Percentiles rank a stretch among this genome's conserved stretches.
Evolutionary conservation across 192 early-diverging fungal species (phyloP).

Genomic region (Backusella westeae): DNA sequence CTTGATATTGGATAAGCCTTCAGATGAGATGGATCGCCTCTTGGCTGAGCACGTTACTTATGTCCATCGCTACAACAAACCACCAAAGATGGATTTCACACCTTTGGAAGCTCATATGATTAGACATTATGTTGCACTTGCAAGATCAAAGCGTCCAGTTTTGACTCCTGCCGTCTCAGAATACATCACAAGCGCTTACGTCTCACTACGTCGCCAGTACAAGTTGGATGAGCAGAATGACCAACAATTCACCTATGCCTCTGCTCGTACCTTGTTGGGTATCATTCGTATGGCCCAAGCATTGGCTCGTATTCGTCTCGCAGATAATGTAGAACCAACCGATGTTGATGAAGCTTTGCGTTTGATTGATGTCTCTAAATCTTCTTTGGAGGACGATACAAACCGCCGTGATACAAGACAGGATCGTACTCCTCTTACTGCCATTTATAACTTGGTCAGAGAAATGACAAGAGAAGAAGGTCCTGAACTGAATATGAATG

Average conservation of each 20-base stretch:
- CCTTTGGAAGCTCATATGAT: conserved; percentile 76
- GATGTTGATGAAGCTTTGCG: conserved; percentile 93
- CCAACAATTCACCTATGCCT: conserved; percentile 76
- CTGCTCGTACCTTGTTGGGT: conserved; percentile 79
- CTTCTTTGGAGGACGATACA: conserved; percentile 66
- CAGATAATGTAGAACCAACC: conserved; percentile 62
- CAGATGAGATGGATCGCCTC: conserved; percentile 80
- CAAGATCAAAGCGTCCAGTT: conserved; percentile 68
- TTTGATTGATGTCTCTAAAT: conserved; percentile 90
- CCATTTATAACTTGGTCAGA: conserved; percentile 79
- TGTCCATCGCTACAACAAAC: conserved; percentile 85
- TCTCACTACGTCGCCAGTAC: conserved; percentile 73
- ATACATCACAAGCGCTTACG: conserved; percentile 89
- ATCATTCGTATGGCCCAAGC: conserved; percentile 96
- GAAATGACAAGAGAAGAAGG: conserved; percentile 65
- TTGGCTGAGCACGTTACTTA: conserved; percentile 94
- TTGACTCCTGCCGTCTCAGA: conserved; percentile 76
- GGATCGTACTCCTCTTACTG: conserved; percentile 51
- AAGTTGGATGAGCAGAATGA: conserved; percentile 46
- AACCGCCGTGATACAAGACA: conserved; percentile 37
- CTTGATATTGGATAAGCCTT: conserved; percentile 86
- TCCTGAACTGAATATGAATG: conserved; percentile 53
- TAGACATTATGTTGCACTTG: conserved; percentile 87
- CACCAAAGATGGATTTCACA: conserved; percentile 62
- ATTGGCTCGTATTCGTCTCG: conserved; percentile 84